Conservation (phyloP, 2,329 filamentous ascomycete genomes). For the Sarocladiaceae sp. region DNA sequence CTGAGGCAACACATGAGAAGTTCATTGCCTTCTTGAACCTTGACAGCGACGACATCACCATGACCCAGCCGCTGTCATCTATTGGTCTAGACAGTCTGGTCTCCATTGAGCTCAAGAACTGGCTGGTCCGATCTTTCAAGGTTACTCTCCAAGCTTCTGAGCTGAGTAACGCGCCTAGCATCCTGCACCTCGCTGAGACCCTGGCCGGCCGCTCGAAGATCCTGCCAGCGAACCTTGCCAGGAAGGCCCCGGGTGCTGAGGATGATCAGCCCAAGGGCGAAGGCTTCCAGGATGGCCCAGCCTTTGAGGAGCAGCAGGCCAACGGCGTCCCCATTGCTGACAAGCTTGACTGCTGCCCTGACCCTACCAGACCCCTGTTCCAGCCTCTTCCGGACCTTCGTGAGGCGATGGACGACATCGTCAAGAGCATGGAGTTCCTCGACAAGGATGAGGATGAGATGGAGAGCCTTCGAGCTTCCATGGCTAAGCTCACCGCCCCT, state of each 20-base stretch:
- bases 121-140: conserved; percentile 18
- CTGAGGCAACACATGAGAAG: not conserved
- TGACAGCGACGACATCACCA: not conserved
- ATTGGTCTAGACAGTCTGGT: not conserved
- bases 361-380: not conserved
- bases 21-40: not conserved
- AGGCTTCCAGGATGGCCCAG: not conserved
- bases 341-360: not conserved
- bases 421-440: not conserved
- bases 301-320: not conserved
- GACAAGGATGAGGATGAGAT: not conserved
- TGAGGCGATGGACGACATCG: not conserved
- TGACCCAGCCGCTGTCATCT: not conserved
- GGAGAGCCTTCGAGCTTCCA: not conserved
- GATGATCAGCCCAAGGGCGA: not conserved
- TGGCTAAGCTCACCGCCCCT: not conserved
- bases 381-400: not conserved
- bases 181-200: conserved; percentile 18
- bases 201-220: conserved; percentile 20
- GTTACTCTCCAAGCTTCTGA: conserved; percentile 21
- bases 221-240: not conserved
- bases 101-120: conserved; percentile 15
- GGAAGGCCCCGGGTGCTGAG: not conserved
- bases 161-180: conserved; percentile 17
- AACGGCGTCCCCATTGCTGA: not conserved